Conservation (phyloP, 352 stramenopile genomes). For the Phytophthora pisi region DNA sequence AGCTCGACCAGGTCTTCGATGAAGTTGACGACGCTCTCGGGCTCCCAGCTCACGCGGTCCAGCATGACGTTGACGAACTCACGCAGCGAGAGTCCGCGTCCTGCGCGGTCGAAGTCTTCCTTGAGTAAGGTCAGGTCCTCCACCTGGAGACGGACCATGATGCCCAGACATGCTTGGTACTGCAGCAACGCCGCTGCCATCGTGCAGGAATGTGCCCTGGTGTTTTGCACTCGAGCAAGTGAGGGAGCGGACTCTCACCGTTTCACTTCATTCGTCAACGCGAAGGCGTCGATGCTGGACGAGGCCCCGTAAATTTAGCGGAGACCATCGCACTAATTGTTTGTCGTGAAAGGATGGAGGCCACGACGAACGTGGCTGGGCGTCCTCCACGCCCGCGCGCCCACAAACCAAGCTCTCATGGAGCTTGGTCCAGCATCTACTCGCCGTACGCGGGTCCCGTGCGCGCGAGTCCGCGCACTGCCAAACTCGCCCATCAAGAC, state of each 20-base stretch:
- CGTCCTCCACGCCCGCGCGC: conserved; percentile 30
- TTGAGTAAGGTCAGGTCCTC: conserved; percentile 73
- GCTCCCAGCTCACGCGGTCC: conserved; percentile 67
- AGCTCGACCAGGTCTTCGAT: conserved; percentile 81
- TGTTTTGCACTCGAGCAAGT: conserved; percentile 1
- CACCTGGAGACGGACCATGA: conserved; percentile 78
- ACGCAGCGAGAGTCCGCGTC: conserved; percentile 54
- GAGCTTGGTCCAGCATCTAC: conserved; percentile 24
- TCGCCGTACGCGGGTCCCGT: conserved; percentile 31
- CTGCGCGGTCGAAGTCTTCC: conserved; percentile 64
- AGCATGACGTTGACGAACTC: conserved; percentile 82
- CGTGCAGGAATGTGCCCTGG: background rate
- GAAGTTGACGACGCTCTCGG: conserved; percentile 57
- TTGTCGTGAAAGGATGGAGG: conserved; percentile 19
- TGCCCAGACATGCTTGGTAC: conserved; percentile 79
- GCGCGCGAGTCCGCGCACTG: conserved; percentile 38
- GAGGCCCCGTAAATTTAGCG: conserved; percentile 31
- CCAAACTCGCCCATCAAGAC: conserved; percentile 29
- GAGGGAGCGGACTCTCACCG: conserved; percentile 3
- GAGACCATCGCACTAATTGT: conserved; percentile 2
- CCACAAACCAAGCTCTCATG: conserved; percentile 18
- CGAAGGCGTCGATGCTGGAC: background rate
- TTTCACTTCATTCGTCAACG: conserved; percentile 16
- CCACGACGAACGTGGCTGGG: conserved; percentile 4
- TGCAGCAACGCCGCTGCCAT: conserved; percentile 72